A percentile compares a stretch with the other conserved stretches of the same genome.
These are phyloP conservation scores for Saccharomyces hybrid DNA, from an alignment of 1,139 yeast genomes.

Conservation along the genomic window DNA sequence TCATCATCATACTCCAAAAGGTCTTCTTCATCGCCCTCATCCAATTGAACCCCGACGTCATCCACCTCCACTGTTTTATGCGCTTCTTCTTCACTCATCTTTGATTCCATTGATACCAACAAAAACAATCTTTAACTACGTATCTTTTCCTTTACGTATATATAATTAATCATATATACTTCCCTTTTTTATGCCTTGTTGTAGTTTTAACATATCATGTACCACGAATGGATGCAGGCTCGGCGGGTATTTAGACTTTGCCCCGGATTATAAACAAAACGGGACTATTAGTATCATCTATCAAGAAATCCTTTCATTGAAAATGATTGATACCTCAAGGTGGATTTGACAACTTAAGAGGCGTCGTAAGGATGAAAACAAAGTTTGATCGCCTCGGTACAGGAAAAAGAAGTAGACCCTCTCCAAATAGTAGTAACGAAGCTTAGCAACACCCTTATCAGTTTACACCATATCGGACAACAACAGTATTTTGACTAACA, in stretches of 20 bases:
- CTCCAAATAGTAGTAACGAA: not conserved
- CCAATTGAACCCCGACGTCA: conserved; percentile 13
- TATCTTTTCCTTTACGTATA: not conserved
- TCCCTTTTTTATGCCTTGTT: not conserved
- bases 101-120: not conserved
- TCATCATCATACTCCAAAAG: conserved; percentile 14
- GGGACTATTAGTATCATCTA: not conserved
- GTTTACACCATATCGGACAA: not conserved
- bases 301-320: not conserved
- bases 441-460: not conserved
- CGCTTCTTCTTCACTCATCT: not conserved
- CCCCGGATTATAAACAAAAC: not conserved
- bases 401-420: conserved; percentile 3
- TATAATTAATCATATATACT: not conserved
- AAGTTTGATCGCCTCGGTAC: conserved; percentile 4
- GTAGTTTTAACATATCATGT: not conserved
- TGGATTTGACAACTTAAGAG: not conserved
- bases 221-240: not conserved
- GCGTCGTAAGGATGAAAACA: conserved; percentile 1
- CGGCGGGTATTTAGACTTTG: not conserved
- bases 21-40: conserved; percentile 16
- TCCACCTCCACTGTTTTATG: conserved; percentile 7
- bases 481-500: not conserved
- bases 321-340: not conserved
- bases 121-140: not conserved